Base-by-base conservation (phyloP, 805 yeast genomes). In the Torulaspora quercuum region DNA sequence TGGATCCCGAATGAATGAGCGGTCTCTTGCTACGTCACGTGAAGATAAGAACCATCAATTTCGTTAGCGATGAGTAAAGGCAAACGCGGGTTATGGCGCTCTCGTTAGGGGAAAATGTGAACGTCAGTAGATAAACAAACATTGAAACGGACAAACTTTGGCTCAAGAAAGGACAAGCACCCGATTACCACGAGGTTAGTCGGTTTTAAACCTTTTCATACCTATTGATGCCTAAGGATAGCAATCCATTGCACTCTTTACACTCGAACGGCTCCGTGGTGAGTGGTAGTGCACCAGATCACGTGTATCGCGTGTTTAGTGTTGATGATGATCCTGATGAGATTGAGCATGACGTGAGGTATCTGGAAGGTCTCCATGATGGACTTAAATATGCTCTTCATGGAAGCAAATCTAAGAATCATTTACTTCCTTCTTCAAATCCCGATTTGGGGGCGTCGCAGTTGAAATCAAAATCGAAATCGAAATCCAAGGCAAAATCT, bases 301-400 rank as follows among this genome's bases (percentile, higher is more conserved):
- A 45, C 43, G 41, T 55, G 20, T 61, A 57, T 33, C 56, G 67
- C 27, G 58, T 82, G 0, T 86, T 80, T 55, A 78, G 88, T 22
- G 94, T 85, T 0, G 95, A 86, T 55, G 95, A 86, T 57, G 87
- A 82, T 50, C 75, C 82, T 27, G 75, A 76, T 45, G 95, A 85
- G 45, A 70, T 79, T 11, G 82, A 76, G 42, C 75, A 73, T 11
- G 83, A 75, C 46, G 59, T 72, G 35, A 75, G 76, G 45, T 84
- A 82, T 52, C 49, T 78, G 20, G 94, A 82, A 52, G 92, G 92
- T 0, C 77, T 75, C 50, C 72, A 72, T 26, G 92, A 82, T 59
- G 92, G 89, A 0, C 52, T 83, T 33, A 71, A 77, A 33, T 68
- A 73, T 44, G 58, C 73, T 25, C 50, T 60, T 29, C 67, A 44